Evolutionary conservation across 2,329 filamentous ascomycete genomes (phyloP), one percentile per base, ranked within the genome.

Genomic region (Colletotrichum sp.): DNA sequence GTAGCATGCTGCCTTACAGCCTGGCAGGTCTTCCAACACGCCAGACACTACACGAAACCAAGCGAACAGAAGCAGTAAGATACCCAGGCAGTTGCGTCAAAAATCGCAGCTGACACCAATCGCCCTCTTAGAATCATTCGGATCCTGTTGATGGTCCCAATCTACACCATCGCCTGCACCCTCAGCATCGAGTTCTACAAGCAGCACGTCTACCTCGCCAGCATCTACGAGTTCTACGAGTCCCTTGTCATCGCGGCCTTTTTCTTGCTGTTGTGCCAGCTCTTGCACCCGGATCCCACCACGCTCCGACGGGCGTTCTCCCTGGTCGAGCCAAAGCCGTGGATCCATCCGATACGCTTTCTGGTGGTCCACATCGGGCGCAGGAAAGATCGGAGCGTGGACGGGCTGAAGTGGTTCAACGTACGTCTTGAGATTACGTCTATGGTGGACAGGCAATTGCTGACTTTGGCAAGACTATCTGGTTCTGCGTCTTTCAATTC

Each of bases 141-240:
- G 0, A 73, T 73, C 28, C 36, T 73, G 1, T 32, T 68, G 21
- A 73, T 73, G 70, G 70, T 73, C 3, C 56, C 65, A 5, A 43
- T 73, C 30, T 73, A 73, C 65, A 30, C 36, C 56, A 64, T 73
- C 13, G 36, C 64, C 12, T 73, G 70, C 36, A 68, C 30, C 13
- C 9, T 68, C 16, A 68, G 64, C 21, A 69, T 69, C 70, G 3
- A 28, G 12, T 73, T 69, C 5, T 73, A 73, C 18, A 62, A 61
- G n/a, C n/a, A 73, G 26, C 55, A 69, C 21, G 65, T 69, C 10
- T 73, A 73, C 8, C 66, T 73, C 30, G 70, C 18, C 21, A 56
- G 36, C 38, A 62, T 69, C 15, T 73, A 69, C 56, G 64, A 73
- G 9, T 73, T 73, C 18, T 73, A 62, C 38, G 64, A 73, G 38